phyloP scores from a whole-genome alignment of 2,329 filamentous ascomycete genomes.

The Epichloe hybrida region DNA sequence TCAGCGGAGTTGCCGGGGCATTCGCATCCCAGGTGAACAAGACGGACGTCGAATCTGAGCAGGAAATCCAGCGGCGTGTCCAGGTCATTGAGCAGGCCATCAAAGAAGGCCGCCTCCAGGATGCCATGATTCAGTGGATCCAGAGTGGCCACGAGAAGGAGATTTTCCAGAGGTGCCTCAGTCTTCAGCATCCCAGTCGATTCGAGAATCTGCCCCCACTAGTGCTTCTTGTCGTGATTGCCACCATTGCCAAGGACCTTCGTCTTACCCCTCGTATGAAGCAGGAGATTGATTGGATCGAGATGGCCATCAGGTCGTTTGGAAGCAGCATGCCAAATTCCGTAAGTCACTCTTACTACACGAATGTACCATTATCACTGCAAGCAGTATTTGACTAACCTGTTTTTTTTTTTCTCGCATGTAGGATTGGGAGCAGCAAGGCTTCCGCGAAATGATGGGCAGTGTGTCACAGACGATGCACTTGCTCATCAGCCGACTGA shows the following conservation, averaged over 20 bases:
- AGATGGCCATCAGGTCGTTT: conserved; percentile 43
- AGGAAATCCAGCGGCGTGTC: conserved; percentile 42
- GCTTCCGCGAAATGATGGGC: conserved; percentile 22
- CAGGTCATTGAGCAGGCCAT: conserved; percentile 50
- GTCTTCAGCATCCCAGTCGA: conserved; percentile 23
- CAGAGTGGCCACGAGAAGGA: conserved; percentile 49
- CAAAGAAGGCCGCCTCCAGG: conserved; percentile 45
- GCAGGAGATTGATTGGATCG: conserved; percentile 46
- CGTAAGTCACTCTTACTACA: conserved; percentile 29
- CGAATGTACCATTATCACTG: too few species aligned
- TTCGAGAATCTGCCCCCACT: conserved; percentile 46
- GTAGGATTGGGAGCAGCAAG: conserved; percentile 26
- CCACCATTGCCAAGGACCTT: conserved; percentile 47
- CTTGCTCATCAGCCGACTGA: conserved; percentile 22
- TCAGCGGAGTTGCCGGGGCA: conserved; percentile 21
- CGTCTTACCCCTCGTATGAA: conserved; percentile 36
- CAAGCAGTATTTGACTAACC: conserved; percentile 8
- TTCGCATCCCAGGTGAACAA: conserved; percentile 23
- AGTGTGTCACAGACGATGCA: conserved; percentile 27
- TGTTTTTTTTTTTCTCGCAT: too few species aligned
- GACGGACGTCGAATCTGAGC: conserved; percentile 18
- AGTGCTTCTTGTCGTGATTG: conserved; percentile 49
- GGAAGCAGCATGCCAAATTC: conserved; percentile 32
- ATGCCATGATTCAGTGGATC: conserved; percentile 53
- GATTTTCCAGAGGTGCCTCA: conserved; percentile 39